A percentile compares a stretch with the other conserved stretches of the same genome.
Evolutionary conservation across 345 rosid genomes (phyloP).

Genomic region (Brassica rapa): DNA sequence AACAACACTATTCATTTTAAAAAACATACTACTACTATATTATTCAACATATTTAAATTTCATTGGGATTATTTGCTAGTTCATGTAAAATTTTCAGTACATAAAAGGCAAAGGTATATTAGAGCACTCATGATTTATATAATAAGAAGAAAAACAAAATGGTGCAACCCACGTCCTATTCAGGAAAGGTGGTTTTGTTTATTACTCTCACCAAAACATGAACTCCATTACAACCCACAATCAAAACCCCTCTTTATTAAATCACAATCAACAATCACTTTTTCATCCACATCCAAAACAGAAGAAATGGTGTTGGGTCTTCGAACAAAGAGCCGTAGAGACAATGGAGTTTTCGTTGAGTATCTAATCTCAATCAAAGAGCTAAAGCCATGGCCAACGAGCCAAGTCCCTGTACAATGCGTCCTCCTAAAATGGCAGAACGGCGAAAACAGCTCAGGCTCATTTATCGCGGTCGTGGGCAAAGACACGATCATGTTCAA

Average conservation of each 20-base stretch:
- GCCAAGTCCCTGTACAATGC: slow-evolving; percentile 49
- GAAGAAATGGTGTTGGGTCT: slow-evolving; percentile 40
- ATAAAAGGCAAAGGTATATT: slow-evolving; percentile 3
- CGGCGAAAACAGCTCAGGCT: slow-evolving; percentile 68
- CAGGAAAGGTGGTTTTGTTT: slow-evolving; percentile 39
- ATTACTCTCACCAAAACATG: slow-evolving; percentile 29
- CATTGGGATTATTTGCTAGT: background rate
- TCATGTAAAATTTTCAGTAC: background rate
- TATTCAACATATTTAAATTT: background rate
- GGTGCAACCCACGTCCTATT: slow-evolving; percentile 39
- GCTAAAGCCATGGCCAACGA: slow-evolving; percentile 86
- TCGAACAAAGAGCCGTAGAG: slow-evolving; percentile 39
- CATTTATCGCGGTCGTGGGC: slow-evolving; percentile 49
- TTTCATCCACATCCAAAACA: background rate
- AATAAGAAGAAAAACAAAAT: background rate
- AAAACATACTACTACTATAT: background rate
- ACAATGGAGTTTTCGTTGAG: slow-evolving; percentile 40
- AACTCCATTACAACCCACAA: slow-evolving; percentile 38
- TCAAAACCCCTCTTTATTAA: background rate
- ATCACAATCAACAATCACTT: slow-evolving; percentile 7
- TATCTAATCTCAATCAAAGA: slow-evolving; percentile 47
- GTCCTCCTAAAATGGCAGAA: slow-evolving; percentile 81
- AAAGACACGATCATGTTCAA: slow-evolving; percentile 68
- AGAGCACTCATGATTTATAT: slow-evolving; percentile 3
- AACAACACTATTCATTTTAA: background rate